A percentile compares a stretch with the other conserved stretches of the same genome.
These are phyloP conservation scores for Acacia crassicarpa DNA, from an alignment of 306 rosid genomes.

Conservation along the genomic window DNA sequence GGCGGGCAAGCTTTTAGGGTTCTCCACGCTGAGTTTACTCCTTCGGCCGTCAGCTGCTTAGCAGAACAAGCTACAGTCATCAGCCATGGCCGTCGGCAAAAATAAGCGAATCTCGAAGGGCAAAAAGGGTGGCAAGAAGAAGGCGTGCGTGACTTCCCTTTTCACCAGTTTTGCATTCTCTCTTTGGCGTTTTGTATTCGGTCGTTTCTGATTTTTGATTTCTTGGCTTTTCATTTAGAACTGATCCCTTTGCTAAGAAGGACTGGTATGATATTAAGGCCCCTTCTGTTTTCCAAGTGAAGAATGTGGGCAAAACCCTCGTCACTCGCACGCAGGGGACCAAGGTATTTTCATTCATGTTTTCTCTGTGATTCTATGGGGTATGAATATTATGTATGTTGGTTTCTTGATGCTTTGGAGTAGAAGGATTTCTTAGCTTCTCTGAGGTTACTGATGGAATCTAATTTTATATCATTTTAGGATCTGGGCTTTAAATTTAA, in stretches of 20 bases:
- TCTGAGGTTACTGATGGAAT: not conserved
- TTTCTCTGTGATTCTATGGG: not conserved
- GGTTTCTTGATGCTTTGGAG: not conserved
- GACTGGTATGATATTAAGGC: conserved; percentile 98
- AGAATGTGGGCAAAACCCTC: conserved; percentile 86
- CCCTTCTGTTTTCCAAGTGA: conserved; percentile 66
- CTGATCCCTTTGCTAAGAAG: conserved; percentile 95
- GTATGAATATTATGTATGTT: not conserved
- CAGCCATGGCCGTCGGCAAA: conserved; percentile 86
- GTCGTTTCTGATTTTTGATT: not conserved
- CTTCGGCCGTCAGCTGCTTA: conserved; percentile 19
- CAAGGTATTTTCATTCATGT: conserved; percentile 43
- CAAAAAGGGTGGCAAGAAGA: conserved; percentile 98
- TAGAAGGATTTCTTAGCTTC: not conserved
- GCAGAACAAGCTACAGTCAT: conserved; percentile 1
- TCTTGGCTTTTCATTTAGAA: conserved; percentile 33
- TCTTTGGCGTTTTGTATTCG: not conserved
- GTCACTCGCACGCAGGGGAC: conserved; percentile 97
- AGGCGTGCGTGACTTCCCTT: conserved; percentile 59
- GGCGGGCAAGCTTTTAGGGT: conserved; percentile 24
- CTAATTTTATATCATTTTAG: not conserved
- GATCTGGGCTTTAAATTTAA: not conserved
- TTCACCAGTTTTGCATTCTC: not conserved
- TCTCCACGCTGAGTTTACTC: conserved; percentile 8
- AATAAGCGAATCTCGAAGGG: conserved; percentile 96